Evolutionary conservation across 202 grass and related monocot species (phyloP).

Genomic region (Musa balbisiana): DNA sequence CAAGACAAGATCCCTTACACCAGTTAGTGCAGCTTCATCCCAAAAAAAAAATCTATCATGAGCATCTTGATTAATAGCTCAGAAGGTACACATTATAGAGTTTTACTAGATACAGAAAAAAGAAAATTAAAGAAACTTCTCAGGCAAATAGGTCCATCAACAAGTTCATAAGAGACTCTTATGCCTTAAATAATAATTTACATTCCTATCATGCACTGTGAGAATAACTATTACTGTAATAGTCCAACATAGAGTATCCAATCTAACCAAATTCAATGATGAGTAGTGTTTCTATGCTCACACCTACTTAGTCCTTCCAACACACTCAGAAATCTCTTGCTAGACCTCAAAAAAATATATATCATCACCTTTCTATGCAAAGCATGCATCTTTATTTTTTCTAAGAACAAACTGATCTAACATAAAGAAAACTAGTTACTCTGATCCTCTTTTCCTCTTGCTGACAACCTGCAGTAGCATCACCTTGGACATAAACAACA

Average conservation of each 20-base stretch:
- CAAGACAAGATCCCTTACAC: slow-evolving; percentile 18
- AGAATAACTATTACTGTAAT: background rate
- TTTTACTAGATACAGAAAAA: no score
- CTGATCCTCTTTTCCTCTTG: no score
- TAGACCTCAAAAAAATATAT: background rate
- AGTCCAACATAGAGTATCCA: background rate
- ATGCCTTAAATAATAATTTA: background rate
- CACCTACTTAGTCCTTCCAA: background rate
- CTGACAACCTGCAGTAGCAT: background rate
- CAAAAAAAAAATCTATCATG: slow-evolving; percentile 14
- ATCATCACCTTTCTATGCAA: background rate
- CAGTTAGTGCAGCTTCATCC: slow-evolving; percentile 20
- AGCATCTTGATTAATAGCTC: slow-evolving; percentile 1
- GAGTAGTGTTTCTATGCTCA: background rate
- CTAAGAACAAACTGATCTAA: background rate
- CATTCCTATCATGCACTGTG: background rate
- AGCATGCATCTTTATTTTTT: background rate
- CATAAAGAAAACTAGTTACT: background rate
- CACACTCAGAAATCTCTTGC: background rate
- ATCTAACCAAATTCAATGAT: background rate
- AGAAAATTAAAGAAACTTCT: background rate
- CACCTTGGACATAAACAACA: background rate
- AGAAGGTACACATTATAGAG: background rate
- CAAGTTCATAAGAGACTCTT: no score
- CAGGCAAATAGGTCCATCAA: background rate